A percentile compares a stretch with the other conserved stretches of the same genome.
phyloP scores from a whole-genome alignment of 805 yeast genomes.

The Starmerella etchellsii region DNA sequence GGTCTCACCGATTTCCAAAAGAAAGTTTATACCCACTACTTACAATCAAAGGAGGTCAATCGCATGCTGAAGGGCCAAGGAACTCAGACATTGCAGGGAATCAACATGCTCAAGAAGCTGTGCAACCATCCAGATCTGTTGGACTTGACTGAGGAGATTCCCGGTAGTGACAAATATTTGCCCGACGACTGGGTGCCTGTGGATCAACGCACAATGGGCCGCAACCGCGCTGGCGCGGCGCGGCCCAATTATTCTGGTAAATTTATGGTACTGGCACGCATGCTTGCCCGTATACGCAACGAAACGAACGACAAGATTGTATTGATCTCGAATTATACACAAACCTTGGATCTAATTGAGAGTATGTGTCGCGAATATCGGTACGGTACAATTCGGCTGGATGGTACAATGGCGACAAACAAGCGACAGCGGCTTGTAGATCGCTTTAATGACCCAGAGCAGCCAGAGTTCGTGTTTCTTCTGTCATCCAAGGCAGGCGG shows the following conservation, averaged over 20 bases:
- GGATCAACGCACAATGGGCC: constrained; percentile 25
- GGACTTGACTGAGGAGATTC: constrained; percentile 62
- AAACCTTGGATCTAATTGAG: constrained; percentile 83
- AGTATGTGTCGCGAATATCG: constrained; percentile 60
- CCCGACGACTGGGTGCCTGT: constrained; percentile 62
- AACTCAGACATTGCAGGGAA: constrained; percentile 79
- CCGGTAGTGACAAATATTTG: constrained; percentile 43
- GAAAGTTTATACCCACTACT: constrained; percentile 55
- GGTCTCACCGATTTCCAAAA: constrained; percentile 67
- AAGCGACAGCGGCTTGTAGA: constrained; percentile 91
- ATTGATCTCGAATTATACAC: constrained; percentile 85
- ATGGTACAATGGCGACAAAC: constrained; percentile 84
- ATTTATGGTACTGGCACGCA: constrained; percentile 70
- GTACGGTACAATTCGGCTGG: constrained; percentile 72
- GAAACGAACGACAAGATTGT: constrained; percentile 94
- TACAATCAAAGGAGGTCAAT: constrained; percentile 66
- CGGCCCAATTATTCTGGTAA: constrained; percentile 81
- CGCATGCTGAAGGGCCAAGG: constrained; percentile 42
- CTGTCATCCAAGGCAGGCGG: constrained; percentile 97
- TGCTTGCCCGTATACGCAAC: constrained; percentile 56
- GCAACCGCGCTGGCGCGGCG: constrained; percentile 54
- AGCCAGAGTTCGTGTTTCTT: constrained; percentile 74
- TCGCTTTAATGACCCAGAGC: constrained; percentile 78
- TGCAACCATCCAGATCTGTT: constrained; percentile 90
- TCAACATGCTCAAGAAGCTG: constrained; percentile 74